Conservation (phyloP, 2,329 filamentous ascomycete genomes). For the Colletotrichum sp. region DNA sequence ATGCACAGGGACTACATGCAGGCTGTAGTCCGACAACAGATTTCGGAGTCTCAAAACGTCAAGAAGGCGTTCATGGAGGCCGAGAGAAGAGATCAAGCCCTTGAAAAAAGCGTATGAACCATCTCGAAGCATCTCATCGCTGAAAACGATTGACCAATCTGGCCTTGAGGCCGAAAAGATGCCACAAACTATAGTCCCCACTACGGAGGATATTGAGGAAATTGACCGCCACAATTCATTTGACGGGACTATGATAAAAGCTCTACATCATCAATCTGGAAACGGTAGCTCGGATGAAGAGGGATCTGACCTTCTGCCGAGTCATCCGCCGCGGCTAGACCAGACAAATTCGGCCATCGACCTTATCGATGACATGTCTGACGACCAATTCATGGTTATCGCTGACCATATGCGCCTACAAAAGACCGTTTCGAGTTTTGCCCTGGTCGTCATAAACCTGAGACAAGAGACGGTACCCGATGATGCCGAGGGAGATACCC, state of each 20-base stretch:
- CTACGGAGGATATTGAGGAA: neutral
- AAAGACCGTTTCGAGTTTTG: neutral
- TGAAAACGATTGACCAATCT: neutral
- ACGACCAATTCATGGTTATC: neutral
- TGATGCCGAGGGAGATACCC: neutral
- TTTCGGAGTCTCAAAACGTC: neutral
- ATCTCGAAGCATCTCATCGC: fast-evolving
- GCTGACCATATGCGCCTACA: neutral
- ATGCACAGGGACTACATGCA: neutral
- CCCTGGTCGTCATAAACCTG: neutral
- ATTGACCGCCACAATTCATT: fast-evolving
- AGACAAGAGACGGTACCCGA: too few relatives aligned
- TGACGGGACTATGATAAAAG: fast-evolving
- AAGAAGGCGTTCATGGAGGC: neutral
- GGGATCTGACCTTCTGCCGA: fast-evolving
- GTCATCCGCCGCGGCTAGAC: fast-evolving
- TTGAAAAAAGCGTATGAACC: neutral
- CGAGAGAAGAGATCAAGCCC: neutral
- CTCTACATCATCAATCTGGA: fast-evolving
- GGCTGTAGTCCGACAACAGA: fast-evolving
- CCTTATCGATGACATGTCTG: neutral
- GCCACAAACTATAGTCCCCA: neutral
- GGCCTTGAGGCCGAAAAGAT: fast-evolving
- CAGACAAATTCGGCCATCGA: neutral
- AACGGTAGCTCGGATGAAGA: neutral